These are phyloP conservation scores for Podaxis mareebaensis DNA, from an alignment of 768 basidiomycete species.

Conservation along the genomic window DNA sequence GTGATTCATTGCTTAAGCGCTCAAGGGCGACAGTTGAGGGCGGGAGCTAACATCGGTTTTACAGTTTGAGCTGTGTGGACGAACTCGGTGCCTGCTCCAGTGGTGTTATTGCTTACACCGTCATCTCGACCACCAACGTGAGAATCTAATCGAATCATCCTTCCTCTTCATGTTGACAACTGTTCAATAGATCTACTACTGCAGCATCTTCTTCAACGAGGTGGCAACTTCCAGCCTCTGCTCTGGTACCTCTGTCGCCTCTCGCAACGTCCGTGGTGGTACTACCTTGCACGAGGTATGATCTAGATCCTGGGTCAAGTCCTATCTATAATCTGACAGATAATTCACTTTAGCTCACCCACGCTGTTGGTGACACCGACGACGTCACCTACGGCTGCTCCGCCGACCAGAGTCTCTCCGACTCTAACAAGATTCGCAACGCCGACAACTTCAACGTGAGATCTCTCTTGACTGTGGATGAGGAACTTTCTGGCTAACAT, in stretches of 20 bases:
- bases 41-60: not conserved
- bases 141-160: constrained; percentile 3
- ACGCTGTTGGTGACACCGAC: constrained; percentile 40
- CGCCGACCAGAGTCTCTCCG: constrained; percentile 39
- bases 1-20: constrained; percentile 11
- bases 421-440: constrained; percentile 33
- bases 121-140: constrained; percentile 45
- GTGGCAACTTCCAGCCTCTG: constrained; percentile 39
- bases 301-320: not conserved
- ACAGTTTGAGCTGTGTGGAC: constrained; percentile 44
- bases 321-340: not conserved
- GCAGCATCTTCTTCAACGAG: constrained; percentile 48
- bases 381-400: constrained; percentile 44
- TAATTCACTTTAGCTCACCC: constrained; percentile 35
- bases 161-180: not conserved
- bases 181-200: constrained; percentile 42
- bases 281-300: constrained; percentile 47
- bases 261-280: constrained; percentile 47
- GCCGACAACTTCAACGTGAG: constrained; percentile 51
- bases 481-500: not conserved
- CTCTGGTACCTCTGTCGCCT: constrained; percentile 41
- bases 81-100: constrained; percentile 34
- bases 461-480: not conserved
- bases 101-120: constrained; percentile 48
- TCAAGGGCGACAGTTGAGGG: not conserved